Evolutionary conservation across 2,329 filamentous ascomycete species (phyloP).

Genomic region (Pseudogymnoascus sp.): DNA sequence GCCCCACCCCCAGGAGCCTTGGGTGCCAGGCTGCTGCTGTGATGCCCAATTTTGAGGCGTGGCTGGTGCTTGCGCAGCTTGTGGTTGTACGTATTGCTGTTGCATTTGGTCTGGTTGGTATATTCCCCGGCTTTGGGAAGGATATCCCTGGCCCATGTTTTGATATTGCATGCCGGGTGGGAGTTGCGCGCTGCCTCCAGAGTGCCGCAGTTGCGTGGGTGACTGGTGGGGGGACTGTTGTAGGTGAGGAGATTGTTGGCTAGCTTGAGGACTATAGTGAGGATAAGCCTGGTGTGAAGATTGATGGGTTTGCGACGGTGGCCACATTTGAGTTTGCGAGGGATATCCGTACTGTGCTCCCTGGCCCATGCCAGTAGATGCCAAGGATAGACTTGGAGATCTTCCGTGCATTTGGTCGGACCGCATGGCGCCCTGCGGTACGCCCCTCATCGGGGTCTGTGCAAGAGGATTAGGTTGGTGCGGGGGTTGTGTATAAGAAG

Average conservation of each 20-base stretch:
- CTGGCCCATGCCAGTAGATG: conserved; percentile 44
- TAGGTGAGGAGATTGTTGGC: conserved; percentile 29
- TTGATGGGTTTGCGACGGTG: conserved; percentile 52
- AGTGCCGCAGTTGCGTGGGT: conserved; percentile 52
- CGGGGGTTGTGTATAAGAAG: conserved; percentile 61
- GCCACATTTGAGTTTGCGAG: conserved; percentile 55
- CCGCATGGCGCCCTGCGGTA: conserved; percentile 48
- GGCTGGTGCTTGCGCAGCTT: conserved; percentile 31
- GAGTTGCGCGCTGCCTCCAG: conserved; percentile 44
- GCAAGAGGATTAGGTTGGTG: conserved; percentile 63
- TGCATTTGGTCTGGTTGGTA: conserved; percentile 55
- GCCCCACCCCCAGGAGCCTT: conserved; percentile 25
- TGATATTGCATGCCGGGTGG: conserved; percentile 53
- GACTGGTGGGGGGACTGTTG: conserved; percentile 44
- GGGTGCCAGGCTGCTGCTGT: conserved; percentile 22
- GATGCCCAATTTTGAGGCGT: conserved; percentile 26
- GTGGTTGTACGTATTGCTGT: conserved; percentile 59
- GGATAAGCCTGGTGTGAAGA: conserved; percentile 47
- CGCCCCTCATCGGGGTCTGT: conserved; percentile 64
- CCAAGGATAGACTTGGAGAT: conserved; percentile 51
- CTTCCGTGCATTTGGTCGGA: conserved; percentile 58
- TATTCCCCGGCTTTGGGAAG: conserved; percentile 46
- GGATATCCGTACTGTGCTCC: conserved; percentile 50
- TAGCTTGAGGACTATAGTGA: conserved; percentile 41
- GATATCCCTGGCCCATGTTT: conserved; percentile 52